A percentile compares a stretch with the other conserved stretches of the same genome.
Conservation (phyloP, 2,329 filamentous ascomycete species). For the Ceratocystiopsis sp. region DNA sequence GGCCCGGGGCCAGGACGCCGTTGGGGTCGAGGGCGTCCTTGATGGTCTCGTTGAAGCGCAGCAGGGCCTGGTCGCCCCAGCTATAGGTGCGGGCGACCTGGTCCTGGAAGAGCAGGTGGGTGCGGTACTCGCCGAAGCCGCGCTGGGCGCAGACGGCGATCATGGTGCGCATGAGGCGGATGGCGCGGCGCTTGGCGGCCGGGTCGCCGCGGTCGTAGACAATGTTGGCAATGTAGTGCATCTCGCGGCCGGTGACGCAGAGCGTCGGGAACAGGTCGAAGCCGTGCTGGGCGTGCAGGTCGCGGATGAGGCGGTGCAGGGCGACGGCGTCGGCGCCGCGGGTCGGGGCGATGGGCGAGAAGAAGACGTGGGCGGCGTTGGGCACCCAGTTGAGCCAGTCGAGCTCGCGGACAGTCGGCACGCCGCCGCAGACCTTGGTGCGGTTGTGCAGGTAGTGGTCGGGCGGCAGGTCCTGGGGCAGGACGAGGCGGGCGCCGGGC, state of each 20-base stretch:
- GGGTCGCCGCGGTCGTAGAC: constrained; percentile 23
- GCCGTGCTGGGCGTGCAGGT: constrained; percentile 22
- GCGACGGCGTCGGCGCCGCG: constrained; percentile 26
- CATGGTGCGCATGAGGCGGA: constrained; percentile 18
- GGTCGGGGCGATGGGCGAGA: constrained; percentile 33
- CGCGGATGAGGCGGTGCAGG: constrained; percentile 23
- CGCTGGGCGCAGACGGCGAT: constrained; percentile 18
- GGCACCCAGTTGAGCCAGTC: constrained; percentile 31
- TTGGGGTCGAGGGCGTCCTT: constrained; percentile 25
- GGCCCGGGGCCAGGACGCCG: constrained; percentile 28
- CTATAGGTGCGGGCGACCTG: constrained; percentile 22
- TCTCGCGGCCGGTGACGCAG: constrained; percentile 32
- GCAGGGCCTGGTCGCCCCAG: constrained; percentile 19
- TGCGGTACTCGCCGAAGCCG: constrained; percentile 24
- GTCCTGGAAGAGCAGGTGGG: constrained; percentile 22
- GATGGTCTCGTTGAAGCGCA: constrained; percentile 20
- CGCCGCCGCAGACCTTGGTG: constrained; percentile 17
- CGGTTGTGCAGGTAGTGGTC: constrained; percentile 21
- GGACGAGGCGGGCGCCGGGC: constrained; percentile 23
- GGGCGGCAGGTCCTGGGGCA: constrained; percentile 22
- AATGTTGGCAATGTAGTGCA: constrained; percentile 36
- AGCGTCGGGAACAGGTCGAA: constrained; percentile 35
- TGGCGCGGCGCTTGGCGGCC: constrained; percentile 12
- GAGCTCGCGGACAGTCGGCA: constrained; percentile 21
- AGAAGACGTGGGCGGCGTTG: constrained; percentile 31